Base-by-base conservation (phyloP, 345 rosid species). In the Eucalyptus leucophloia region DNA sequence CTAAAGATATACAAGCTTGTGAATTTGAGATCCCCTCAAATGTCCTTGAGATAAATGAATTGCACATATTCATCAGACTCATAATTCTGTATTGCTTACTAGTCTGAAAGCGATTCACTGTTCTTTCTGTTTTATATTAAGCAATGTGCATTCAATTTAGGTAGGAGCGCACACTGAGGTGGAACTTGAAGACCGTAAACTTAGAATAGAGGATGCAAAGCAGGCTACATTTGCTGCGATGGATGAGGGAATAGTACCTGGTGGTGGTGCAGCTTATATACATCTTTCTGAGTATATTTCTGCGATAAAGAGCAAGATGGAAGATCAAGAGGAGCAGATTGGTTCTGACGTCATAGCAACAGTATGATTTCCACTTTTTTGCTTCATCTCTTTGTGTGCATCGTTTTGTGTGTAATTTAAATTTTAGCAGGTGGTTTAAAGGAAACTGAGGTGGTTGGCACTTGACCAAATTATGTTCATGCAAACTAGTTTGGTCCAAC, bases 201-300 rank as follows among this genome's bases (percentile, higher is more conserved):
- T 96, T 89, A 95, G 96, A 91, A 93, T 97, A 87, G 99, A 96
- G 91, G 98, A 97, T 91, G 97, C 99, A 10, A 97, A 97, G 92
- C 94, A 96, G 50, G 97, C 99, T 49, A 97, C 99, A 54, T 96
- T 95, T 92, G 98, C 99, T 89, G 99, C 99, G 85, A 94, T 97
- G 95, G 93, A 95, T 83, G 98, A 96, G 93, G 98, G 99, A 87
- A 93, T 96, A 89, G 97, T 96, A 54, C 99, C 99, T 56, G 99
- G 99, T 81, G 99, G 98, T 88, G 99, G 99, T 92, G 96, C 98
- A 17, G 88, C 96, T n/a, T 96, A 95, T 91, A 90, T 96, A 47
- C 99, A 97, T 94, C 97, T 97, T 42, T 93, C 93, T 53, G 93
- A 94, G 88, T 93, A 91, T 77, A 91, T 91, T 62, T 93, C 95